Evolutionary conservation across 2,329 filamentous ascomycete species (phyloP), one percentile per base, ranked within the genome.

Genomic region (Gaeumannomyces tritici): DNA sequence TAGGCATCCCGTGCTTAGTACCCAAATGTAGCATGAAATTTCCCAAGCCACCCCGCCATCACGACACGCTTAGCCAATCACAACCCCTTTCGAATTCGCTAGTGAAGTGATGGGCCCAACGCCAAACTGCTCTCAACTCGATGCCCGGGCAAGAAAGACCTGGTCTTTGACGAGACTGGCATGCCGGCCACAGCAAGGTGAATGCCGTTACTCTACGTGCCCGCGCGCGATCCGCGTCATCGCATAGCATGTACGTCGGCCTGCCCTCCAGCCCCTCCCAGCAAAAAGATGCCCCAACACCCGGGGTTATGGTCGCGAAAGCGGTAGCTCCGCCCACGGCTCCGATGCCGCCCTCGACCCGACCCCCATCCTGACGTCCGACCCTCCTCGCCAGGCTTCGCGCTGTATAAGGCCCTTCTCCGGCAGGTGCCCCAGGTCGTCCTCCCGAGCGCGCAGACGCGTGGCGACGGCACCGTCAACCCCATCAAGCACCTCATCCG

Each of bases 401-500:
- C 89, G 60, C 84, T 93, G 59, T 93, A 88, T 75, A 83, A 87
- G 65, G 85, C 88, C 47, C 83, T 93, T 62, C 75, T 91, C 61
- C 79, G 79, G 65, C 81, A 84, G 73, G 84, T 80, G 63, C 72
- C 76, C 33, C 76, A 73, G 55, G 74, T 89, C 42, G 75, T 80
- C 1, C 74, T 90, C 1, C 80, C 83, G 1, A 68, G 77, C 69
- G 76, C 83, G 58, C 69, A 82, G 26, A 68, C 71, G 8, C 1
- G 70, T 66, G 61, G 71, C 70, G 62, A 61, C 65, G 65, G 60
- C 64, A 68, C 55, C 24, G 70, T 69, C 63, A 74, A 79, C 63
- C 82, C 84, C 0, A 73, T 91, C 62, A 75, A 77, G 61, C 79
- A 83, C 62, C 75, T 89, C 5, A 76, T 91, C 57, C 81, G 80